These are phyloP conservation scores for Asterophora parasitica DNA, from an alignment of 768 basidiomycete genomes.

Conservation along the genomic window DNA sequence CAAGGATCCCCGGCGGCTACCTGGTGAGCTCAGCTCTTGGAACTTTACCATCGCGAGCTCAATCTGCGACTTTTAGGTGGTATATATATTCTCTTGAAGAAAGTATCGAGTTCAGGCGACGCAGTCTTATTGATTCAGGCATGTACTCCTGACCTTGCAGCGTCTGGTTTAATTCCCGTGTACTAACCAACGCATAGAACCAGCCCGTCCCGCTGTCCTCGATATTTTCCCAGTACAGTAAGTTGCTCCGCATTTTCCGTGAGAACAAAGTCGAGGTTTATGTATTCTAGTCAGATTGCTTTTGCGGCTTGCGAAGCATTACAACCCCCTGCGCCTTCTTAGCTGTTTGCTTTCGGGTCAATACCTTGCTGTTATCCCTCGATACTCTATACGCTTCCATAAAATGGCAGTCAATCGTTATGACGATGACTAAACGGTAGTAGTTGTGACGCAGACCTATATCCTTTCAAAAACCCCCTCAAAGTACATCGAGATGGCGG, in stretches of 20 bases:
- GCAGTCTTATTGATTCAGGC: slow-evolving; percentile 31
- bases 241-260: slow-evolving; percentile 12
- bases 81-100: slow-evolving; percentile 27
- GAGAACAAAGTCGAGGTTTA: background rate
- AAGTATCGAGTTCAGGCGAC: slow-evolving; percentile 16
- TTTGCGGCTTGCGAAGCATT: slow-evolving; percentile 46
- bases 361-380: slow-evolving; percentile 45
- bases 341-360: slow-evolving; percentile 44
- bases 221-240: slow-evolving; percentile 60
- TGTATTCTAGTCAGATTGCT: slow-evolving; percentile 40
- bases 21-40: slow-evolving; percentile 43
- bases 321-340: slow-evolving; percentile 53
- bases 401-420: slow-evolving; percentile 14
- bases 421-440: background rate
- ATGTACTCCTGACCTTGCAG: background rate
- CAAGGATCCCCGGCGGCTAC: slow-evolving; percentile 81
- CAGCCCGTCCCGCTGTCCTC: slow-evolving; percentile 45
- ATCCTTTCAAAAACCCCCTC: background rate
- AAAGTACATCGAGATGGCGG: background rate
- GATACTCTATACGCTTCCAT: slow-evolving; percentile 34
- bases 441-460: background rate
- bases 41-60: background rate
- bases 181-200: slow-evolving; percentile 30
- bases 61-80: slow-evolving; percentile 21
- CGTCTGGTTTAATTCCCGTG: background rate